These are phyloP conservation scores for Cadophora sp. DNA, from an alignment of 2,329 filamentous ascomycete genomes.

Conservation along the genomic window DNA sequence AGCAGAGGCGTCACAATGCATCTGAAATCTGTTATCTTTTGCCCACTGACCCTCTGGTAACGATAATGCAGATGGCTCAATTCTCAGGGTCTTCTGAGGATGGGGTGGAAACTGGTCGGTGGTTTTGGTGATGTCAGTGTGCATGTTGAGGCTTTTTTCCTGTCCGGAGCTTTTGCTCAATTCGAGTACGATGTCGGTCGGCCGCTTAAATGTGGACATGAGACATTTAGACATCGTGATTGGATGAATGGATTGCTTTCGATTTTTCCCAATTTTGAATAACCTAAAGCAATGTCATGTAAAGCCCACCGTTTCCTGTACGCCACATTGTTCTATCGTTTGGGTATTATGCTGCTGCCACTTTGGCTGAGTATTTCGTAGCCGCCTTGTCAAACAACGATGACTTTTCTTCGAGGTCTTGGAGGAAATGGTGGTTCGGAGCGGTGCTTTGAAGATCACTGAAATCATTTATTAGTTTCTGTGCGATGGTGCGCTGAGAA, in stretches of 20 bases:
- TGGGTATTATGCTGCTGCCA: conserved; percentile 47
- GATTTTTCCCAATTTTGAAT: conserved; percentile 33
- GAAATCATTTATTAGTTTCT: conserved; percentile 16
- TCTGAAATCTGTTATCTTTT: conserved; percentile 23
- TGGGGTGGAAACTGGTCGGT: background rate
- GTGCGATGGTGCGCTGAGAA: background rate
- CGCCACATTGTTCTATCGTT: conserved; percentile 35
- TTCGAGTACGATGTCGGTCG: conserved; percentile 13
- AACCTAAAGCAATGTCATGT: conserved; percentile 28
- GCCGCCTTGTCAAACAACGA: conserved; percentile 86
- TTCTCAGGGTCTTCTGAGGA: background rate
- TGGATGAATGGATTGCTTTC: conserved; percentile 19
- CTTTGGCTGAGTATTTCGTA: conserved; percentile 86
- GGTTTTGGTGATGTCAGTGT: conserved; percentile 38
- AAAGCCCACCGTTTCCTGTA: conserved; percentile 27
- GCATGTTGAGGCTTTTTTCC: conserved; percentile 29
- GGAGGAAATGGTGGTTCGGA: conserved; percentile 72
- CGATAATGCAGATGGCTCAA: too few species aligned
- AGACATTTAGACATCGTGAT: conserved; percentile 5
- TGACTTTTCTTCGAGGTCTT: conserved; percentile 84
- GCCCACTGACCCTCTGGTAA: conserved; percentile 10
- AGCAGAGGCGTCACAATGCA: conserved; percentile 26
- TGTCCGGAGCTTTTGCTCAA: conserved; percentile 31
- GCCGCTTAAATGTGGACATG: conserved; percentile 16
- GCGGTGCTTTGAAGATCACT: conserved; percentile 64